Percentiles rank a stretch among this genome's conserved stretches.
phyloP scores from a whole-genome alignment of 345 rosid genomes.

The Lepidium didymum region DNA sequence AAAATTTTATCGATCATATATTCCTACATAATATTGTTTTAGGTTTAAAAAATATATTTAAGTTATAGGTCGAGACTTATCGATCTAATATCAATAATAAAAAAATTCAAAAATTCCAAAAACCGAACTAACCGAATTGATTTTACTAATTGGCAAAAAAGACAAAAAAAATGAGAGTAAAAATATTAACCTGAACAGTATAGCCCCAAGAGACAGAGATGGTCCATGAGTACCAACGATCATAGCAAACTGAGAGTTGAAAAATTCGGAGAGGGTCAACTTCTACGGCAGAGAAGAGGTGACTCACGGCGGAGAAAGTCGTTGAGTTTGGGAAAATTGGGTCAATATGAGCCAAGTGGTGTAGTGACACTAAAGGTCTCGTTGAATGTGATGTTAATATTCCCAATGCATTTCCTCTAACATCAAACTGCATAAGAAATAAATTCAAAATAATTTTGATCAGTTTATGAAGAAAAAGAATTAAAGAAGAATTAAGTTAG shows the following conservation, averaged over 20 bases:
- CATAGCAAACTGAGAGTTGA: conserved; percentile 80
- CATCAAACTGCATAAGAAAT: conserved; percentile 41
- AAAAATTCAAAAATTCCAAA: too few relatives aligned
- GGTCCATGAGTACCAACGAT: conserved; percentile 72
- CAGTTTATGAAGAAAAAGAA: neutral
- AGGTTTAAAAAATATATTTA: too few relatives aligned
- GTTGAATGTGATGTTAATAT: conserved; percentile 66
- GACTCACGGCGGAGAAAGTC: conserved; percentile 36
- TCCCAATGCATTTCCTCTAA: conserved; percentile 67
- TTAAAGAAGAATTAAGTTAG: too few relatives aligned
- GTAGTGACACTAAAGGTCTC: conserved; percentile 68
- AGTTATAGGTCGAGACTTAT: too few relatives aligned
- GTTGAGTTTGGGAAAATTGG: conserved; percentile 80
- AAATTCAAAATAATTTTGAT: neutral
- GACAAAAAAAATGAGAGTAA: neutral
- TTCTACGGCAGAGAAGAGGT: conserved; percentile 43
- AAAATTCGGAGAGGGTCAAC: conserved; percentile 60
- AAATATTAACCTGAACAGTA: conserved; percentile 47
- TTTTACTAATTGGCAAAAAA: too few relatives aligned
- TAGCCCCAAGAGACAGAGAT: conserved; percentile 85
- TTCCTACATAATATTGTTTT: too few relatives aligned
- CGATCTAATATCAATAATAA: too few relatives aligned
- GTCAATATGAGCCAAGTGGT: conserved; percentile 46
- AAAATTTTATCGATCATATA: too few relatives aligned
- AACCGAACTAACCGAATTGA: too few relatives aligned